Evolutionary conservation across 1,284 basidiomycete genomes (phyloP).

Genomic region (Spongiforma sp.): DNA sequence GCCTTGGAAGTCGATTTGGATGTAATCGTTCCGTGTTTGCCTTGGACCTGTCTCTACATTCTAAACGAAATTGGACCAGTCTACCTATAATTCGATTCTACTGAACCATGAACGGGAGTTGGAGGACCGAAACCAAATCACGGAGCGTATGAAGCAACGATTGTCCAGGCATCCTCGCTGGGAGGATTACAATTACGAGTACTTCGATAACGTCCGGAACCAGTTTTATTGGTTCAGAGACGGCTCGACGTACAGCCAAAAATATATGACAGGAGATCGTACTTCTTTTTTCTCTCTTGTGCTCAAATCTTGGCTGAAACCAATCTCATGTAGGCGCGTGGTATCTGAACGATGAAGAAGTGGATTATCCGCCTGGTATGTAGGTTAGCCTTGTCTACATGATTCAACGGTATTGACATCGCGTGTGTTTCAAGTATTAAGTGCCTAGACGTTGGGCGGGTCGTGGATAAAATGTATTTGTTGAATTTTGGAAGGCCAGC

Average conservation of each 20-base stretch:
- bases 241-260: slow-evolving; percentile 54
- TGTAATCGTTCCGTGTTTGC: slow-evolving; percentile 37
- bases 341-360: slow-evolving; percentile 49
- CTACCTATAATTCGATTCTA: slow-evolving; percentile 50
- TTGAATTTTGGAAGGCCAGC: no score
- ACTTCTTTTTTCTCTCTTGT: slow-evolving; percentile 27
- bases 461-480: no score
- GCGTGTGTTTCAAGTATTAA: not conserved
- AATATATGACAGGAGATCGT: slow-evolving; percentile 52
- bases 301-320: not conserved
- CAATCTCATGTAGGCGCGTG: slow-evolving; percentile 47
- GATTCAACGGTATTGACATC: not conserved
- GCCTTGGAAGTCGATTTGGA: slow-evolving; percentile 58
- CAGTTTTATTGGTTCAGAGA: slow-evolving; percentile 65
- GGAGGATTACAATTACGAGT: slow-evolving; percentile 68
- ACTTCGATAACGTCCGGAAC: slow-evolving; percentile 47
- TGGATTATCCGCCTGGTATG: slow-evolving; percentile 39
- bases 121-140: slow-evolving; percentile 43
- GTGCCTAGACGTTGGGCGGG: no score
- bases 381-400: not conserved
- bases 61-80: slow-evolving; percentile 37
- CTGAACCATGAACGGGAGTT: slow-evolving; percentile 49
- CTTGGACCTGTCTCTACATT: not conserved
- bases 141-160: slow-evolving; percentile 53
- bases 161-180: slow-evolving; percentile 63